A percentile compares a stretch with the other conserved stretches of the same genome.
Conservation (phyloP, 768 basidiomycete species). For the Tephrocybe rancida region DNA sequence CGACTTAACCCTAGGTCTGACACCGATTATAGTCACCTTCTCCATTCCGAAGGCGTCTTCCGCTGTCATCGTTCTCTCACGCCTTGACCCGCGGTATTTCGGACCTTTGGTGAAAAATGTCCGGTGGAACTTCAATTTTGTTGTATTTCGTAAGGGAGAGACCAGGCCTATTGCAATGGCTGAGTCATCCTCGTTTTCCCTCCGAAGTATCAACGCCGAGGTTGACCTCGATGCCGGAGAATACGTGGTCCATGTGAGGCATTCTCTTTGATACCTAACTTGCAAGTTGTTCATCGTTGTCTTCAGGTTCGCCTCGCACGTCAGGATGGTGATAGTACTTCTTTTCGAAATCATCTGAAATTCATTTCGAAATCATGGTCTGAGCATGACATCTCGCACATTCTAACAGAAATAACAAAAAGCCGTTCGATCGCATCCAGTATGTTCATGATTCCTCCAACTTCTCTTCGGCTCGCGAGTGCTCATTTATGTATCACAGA, state of each 20-base stretch:
- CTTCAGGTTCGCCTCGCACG: too few relatives aligned
- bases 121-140: neutral
- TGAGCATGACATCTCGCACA: too few relatives aligned
- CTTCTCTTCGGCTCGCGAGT: too few relatives aligned
- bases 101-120: neutral
- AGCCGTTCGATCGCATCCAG: too few relatives aligned
- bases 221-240: neutral
- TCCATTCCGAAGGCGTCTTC: neutral
- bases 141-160: neutral
- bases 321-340: too few relatives aligned
- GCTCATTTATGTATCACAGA: too few relatives aligned
- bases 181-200: neutral
- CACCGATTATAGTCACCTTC: neutral
- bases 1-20: neutral
- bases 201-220: neutral
- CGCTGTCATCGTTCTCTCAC: neutral
- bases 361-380: too few relatives aligned
- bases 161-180: neutral
- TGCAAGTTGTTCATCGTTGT: too few relatives aligned
- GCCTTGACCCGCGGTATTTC: neutral
- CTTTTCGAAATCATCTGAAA: too few relatives aligned
- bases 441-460: too few relatives aligned
- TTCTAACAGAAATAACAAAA: too few relatives aligned
- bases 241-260: slow-evolving; percentile 3
- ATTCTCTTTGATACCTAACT: too few relatives aligned